phyloP scores from a whole-genome alignment of 306 rosid genomes.

The Fragaria nilgerrensis region DNA sequence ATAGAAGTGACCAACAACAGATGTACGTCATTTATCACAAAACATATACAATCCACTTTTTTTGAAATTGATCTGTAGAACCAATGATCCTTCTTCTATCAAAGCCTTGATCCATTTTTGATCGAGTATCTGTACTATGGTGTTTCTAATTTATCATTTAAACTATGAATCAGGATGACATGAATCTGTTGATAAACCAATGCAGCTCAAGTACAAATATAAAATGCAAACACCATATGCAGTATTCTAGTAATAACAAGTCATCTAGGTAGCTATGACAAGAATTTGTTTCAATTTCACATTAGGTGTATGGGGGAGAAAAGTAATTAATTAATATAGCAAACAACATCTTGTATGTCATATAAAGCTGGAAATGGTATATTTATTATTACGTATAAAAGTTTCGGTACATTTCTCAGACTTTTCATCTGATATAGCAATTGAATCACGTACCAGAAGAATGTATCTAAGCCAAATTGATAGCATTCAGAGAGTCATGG shows the following conservation, averaged over 20 bases:
- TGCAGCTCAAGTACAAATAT: not conserved
- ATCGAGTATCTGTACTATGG: not conserved
- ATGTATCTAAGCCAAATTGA: not conserved
- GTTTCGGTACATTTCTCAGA: not conserved
- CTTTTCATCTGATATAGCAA: slow-evolving; percentile 3
- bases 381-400: slow-evolving; percentile 6
- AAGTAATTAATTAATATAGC: not conserved
- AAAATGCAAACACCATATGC: not conserved
- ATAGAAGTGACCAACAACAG: slow-evolving; percentile 23
- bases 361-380: not conserved
- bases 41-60: slow-evolving; percentile 15
- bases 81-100: not conserved
- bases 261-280: not conserved
- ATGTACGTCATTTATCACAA: slow-evolving; percentile 24
- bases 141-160: not conserved
- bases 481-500: slow-evolving; percentile 37
- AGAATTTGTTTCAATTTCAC: not conserved
- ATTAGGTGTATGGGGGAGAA: not conserved
- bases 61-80: slow-evolving; percentile 19
- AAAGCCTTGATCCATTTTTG: too few species aligned
- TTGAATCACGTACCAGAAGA: slow-evolving; percentile 15
- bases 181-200: not conserved
- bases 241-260: not conserved
- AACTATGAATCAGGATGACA: not conserved
- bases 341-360: not conserved